phyloP scores from a whole-genome alignment of 1,139 yeast genomes.

The Zygotorulaspora mrakii region DNA sequence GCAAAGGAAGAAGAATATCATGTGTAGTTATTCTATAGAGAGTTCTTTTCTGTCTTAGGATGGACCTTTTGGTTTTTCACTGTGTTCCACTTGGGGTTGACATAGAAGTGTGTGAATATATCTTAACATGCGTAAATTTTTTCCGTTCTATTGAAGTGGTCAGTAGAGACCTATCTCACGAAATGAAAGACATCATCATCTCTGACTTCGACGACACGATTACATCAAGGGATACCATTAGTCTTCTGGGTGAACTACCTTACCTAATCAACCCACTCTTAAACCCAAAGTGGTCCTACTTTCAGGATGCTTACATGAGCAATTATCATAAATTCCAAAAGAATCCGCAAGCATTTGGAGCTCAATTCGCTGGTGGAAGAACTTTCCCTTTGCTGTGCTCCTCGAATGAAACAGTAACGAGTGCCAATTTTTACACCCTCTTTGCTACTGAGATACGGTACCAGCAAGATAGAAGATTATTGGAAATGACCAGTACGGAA shows the following conservation, averaged over 20 bases:
- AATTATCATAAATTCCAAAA: conserved; percentile 15
- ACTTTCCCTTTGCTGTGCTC: conserved; percentile 17
- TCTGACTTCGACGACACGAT: conserved; percentile 37
- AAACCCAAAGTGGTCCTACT: conserved; percentile 29
- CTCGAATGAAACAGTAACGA: conserved; percentile 2
- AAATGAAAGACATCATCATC: conserved; percentile 22
- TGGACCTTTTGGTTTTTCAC: conserved; percentile 4
- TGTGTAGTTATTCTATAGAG: conserved; percentile 2
- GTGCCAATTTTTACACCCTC: conserved; percentile 9
- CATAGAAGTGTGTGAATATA: conserved; percentile 21
- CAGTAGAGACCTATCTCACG: background rate
- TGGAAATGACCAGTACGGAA: conserved; percentile 28
- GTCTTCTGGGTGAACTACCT: conserved; percentile 25
- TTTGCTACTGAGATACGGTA: conserved; percentile 19
- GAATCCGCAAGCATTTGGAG: background rate
- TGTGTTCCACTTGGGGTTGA: conserved; percentile 14
- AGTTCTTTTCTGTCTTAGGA: background rate
- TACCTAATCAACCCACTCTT: conserved; percentile 19
- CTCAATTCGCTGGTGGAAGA: conserved; percentile 8
- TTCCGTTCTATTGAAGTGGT: too few relatives aligned
- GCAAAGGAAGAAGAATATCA: conserved; percentile 4
- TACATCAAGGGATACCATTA: conserved; percentile 31
- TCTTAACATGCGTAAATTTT: too few relatives aligned
- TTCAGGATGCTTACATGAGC: conserved; percentile 23
- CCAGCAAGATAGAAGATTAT: conserved; percentile 20